Base-by-base conservation (phyloP, 2,329 filamentous ascomycete species). In the Aspergillus pseudonomiae region DNA sequence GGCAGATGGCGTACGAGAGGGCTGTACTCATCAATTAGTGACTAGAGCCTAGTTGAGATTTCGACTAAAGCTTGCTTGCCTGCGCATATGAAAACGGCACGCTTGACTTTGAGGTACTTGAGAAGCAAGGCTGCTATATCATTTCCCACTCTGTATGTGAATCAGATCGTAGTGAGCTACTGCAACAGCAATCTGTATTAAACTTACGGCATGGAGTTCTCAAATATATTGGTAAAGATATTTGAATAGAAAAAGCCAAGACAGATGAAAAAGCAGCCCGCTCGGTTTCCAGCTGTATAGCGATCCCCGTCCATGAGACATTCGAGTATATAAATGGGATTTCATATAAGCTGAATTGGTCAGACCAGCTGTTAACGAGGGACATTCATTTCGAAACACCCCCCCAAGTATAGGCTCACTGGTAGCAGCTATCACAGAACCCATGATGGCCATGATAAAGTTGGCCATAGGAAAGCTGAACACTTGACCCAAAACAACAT, bases 221-320 rank as follows among this genome's bases (percentile, higher is more conserved):
- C 78, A n/a, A 80, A 79, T 32, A 84, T 81, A 6, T 77, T 72
- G 10, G 77, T 77, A 62, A 82, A 81, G 30, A 84, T 75, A 0
- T 77, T 73, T 4, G 78, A 79, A 62, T 82, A 83, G 0, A 78
- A 70, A 52, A 83, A 80, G 16, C 74, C 76, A 1, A 76, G 73
- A 0, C 80, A 71, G 34, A 82, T 78, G 63, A 83, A 81, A 41
- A 79, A 78, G 53, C 75, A 78, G 0, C 75, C 79, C 7, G 77
- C 73, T 19, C 80, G 73, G 50, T 77, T 81, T 0, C 67, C 73
- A 1, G 72, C 57, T 0, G 76, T 77, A 57, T 79, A 79, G 28
- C 73, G 68, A 9, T 70, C 69, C 6, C 70, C 73, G 63, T 75
- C 77, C 26, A 72, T 70, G 12, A 81, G 68, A 48, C 61, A 71